Evolutionary conservation across 805 yeast species (phyloP), one percentile per base, ranked within the genome.

Genomic region (Kurtzmaniella cleridarum): DNA sequence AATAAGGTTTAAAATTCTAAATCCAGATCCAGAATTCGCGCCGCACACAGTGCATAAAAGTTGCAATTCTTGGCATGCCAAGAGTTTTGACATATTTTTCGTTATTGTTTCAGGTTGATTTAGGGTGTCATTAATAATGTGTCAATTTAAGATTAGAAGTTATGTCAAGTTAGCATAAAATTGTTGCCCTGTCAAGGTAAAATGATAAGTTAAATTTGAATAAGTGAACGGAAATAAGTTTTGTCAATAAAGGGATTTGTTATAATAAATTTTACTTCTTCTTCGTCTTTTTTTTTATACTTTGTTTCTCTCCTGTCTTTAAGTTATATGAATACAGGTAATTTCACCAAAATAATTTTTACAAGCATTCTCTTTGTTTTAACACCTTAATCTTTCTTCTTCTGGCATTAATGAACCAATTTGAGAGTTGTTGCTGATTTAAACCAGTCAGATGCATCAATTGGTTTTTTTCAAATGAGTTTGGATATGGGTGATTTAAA

Each of bases 321-420:
- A 13, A n/a, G n/a, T n/a, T n/a, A n/a, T n/a, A n/a, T n/a, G n/a
- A n/a, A n/a, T n/a, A n/a, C n/a, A n/a, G n/a, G n/a, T n/a, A n/a
- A n/a, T n/a, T n/a, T n/a, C n/a, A n/a, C n/a, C n/a, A n/a, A n/a
- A n/a, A 13, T 12, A 4, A 13, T 12, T 6, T 28, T n/a, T 28
- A 12, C 15, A 28, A n/a, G 5, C 10, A 13, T 35, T 35, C 37
- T n/a, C 26, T 18, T 17, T 17, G 29, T 48, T 73, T 69, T 44
- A 76, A 59, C 32, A 58, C 50, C 53, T 72, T 75, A 37, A 86
- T 74, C 53, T 84, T 79, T 48, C 95, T 69, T 51, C 95, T 71
- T 50, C 95, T 75, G 14, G 91, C 95, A 55, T 86, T 86, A 53
- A 86, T 87, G 52, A 86, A 86, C 95, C 95, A 86, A 55, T 86